These are phyloP conservation scores for Chrysanthemum seticuspe DNA, from an alignment of 129 eudicot genomes.

Conservation along the genomic window DNA sequence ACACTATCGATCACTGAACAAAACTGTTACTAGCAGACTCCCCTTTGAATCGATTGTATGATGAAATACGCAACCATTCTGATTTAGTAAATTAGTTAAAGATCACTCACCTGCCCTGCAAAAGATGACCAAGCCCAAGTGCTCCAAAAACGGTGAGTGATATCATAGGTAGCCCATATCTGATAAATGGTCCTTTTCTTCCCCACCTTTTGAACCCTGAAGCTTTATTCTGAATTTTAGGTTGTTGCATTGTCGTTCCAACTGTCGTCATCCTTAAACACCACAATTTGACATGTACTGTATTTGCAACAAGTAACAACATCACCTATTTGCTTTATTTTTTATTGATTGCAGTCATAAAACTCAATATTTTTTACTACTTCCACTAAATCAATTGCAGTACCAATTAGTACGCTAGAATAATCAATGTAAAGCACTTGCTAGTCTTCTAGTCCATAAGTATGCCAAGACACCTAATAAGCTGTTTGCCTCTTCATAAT, in stretches of 20 bases:
- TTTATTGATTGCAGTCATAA: background rate
- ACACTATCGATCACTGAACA: background rate
- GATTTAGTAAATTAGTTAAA: background rate
- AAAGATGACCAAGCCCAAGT: constrained; percentile 85
- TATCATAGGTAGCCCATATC: constrained; percentile 97
- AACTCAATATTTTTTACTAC: background rate
- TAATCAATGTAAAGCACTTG: background rate
- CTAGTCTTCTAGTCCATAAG: background rate
- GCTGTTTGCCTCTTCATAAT: background rate
- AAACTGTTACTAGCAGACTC: background rate
- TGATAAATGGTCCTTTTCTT: constrained; percentile 73
- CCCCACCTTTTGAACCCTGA: constrained; percentile 80
- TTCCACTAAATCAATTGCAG: constrained; percentile 2
- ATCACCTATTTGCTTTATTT: background rate
- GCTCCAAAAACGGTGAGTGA: constrained; percentile 88
- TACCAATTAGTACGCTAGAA: background rate
- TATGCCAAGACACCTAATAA: background rate
- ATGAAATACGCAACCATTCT: background rate
- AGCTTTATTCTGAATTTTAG: constrained; percentile 42
- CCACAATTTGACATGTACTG: constrained; percentile 30
- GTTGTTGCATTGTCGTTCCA: constrained; percentile 38
- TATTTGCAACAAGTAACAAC: constrained; percentile 7
- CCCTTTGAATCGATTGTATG: background rate
- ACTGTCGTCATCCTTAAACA: constrained; percentile 40
- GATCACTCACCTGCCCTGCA: constrained; percentile 74